phyloP scores from a whole-genome alignment of 163 green algal species.

The Prototheca wickerhamii region DNA sequence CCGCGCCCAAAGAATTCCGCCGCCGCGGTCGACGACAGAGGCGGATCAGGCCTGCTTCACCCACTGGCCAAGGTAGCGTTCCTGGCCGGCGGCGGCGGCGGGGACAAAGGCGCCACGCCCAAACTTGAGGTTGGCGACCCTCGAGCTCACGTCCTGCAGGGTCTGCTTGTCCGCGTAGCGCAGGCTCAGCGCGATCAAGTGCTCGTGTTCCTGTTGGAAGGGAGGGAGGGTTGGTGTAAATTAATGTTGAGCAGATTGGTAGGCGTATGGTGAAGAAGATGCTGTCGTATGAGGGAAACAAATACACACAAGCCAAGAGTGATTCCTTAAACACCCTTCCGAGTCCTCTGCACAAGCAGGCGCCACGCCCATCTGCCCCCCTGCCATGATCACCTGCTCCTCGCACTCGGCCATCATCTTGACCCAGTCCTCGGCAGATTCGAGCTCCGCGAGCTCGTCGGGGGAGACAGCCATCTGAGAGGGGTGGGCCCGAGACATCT shows the following conservation, averaged over 20 bases:
- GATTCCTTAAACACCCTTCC: neutral
- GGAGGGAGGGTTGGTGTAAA: neutral
- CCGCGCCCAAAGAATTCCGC: no score
- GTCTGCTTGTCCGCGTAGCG: conserved; percentile 5
- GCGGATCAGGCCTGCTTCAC: neutral
- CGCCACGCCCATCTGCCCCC: no score
- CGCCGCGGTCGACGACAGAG: no score
- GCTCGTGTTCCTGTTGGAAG: conserved; percentile 1
- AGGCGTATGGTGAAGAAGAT: no score
- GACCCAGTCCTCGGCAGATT: neutral
- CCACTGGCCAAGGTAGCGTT: neutral
- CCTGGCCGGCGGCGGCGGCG: neutral
- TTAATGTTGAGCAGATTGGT: no score
- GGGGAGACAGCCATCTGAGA: conserved; percentile 1
- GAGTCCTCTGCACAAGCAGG: no score
- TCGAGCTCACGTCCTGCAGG: neutral
- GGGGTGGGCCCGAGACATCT: neutral
- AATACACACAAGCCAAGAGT: neutral
- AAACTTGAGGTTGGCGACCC: neutral
- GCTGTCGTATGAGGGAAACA: no score
- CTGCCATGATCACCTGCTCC: conserved; percentile 1
- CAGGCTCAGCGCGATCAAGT: neutral
- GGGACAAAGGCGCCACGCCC: neutral
- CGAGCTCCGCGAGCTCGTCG: conserved; percentile 2
- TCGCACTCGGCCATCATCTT: conserved; percentile 1